Evolutionary conservation across 2,329 filamentous ascomycete species (phyloP).

Genomic region (Trichoderma sp.): DNA sequence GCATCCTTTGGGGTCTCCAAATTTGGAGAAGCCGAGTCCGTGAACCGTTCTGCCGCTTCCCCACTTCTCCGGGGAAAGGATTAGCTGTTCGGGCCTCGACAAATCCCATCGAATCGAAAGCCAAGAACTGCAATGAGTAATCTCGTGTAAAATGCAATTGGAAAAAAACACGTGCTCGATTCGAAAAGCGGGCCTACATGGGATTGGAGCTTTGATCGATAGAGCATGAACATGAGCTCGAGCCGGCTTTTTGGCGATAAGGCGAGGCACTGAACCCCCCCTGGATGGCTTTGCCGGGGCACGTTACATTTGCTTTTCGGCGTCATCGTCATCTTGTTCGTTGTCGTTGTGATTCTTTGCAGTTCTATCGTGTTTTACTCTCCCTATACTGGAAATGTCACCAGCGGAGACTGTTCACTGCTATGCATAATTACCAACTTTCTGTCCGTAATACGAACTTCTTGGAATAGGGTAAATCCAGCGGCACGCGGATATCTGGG

Average conservation of each 20-base stretch:
- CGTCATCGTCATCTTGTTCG: not conserved
- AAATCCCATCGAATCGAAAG: not conserved
- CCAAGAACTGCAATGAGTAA: not conserved
- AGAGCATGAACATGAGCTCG: too few species aligned
- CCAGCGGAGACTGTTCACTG: too few species aligned
- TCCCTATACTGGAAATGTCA: not conserved
- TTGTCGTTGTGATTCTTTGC: not conserved
- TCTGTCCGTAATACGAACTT: too few species aligned
- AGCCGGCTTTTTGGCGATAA: conserved; percentile 17
- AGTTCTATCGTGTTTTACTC: too few species aligned
- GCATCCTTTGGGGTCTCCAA: not conserved
- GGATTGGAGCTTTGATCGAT: too few species aligned
- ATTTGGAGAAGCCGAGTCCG: not conserved
- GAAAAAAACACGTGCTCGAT: not conserved
- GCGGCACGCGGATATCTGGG: not conserved
- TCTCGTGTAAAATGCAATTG: not conserved
- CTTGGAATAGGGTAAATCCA: too few species aligned
- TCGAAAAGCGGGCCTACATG: conserved; percentile 1
- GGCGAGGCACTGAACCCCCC: not conserved
- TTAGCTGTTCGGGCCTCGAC: not conserved
- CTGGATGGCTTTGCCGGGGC: not conserved
- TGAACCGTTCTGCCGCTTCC: conserved; percentile 2
- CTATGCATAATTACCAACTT: too few species aligned
- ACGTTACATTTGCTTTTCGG: not conserved
- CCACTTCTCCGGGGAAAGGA: not conserved